Evolutionary conservation across 352 stramenopile genomes (phyloP).

Genomic region (Chrysophaeum taylorii): DNA sequence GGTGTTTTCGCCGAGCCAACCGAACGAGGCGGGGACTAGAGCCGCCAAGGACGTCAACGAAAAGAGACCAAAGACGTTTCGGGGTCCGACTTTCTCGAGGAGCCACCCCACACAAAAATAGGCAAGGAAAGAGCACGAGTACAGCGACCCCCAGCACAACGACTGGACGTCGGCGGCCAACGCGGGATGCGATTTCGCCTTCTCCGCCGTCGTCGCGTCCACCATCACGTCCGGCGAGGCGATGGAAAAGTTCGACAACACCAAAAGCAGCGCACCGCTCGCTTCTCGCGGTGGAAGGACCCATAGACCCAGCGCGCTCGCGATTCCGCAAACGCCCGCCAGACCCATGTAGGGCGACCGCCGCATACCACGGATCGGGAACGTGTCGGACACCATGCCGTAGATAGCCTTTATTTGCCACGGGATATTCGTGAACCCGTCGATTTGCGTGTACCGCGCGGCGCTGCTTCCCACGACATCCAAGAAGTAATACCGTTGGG

Average conservation of each 20-base stretch:
- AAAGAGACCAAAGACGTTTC: constrained; percentile 62
- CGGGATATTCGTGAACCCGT: constrained; percentile 36
- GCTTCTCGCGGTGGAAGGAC: background rate
- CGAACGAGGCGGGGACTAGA: constrained; percentile 47
- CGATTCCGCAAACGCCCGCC: constrained; percentile 45
- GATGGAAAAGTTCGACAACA: constrained; percentile 54
- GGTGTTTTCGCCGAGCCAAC: constrained; percentile 52
- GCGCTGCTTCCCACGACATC: constrained; percentile 18
- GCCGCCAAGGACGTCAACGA: constrained; percentile 52
- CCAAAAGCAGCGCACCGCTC: constrained; percentile 37
- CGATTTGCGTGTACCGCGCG: constrained; percentile 11
- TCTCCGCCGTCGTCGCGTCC: constrained; percentile 65
- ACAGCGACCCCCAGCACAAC: constrained; percentile 67
- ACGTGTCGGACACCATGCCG: constrained; percentile 65
- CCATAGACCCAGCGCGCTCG: constrained; percentile 12
- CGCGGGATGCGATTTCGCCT: constrained; percentile 38
- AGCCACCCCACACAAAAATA: constrained; percentile 53
- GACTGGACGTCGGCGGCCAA: constrained; percentile 66
- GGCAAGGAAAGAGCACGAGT: constrained; percentile 58
- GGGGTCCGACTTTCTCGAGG: constrained; percentile 45
- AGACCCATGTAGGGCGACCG: constrained; percentile 68
- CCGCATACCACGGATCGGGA: constrained; percentile 63
- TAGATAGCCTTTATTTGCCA: constrained; percentile 74
- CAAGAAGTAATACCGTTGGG: constrained; percentile 21
- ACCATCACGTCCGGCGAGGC: constrained; percentile 73